Conservation (phyloP, 805 yeast genomes). For the Saturnispora serradocipensis region DNA sequence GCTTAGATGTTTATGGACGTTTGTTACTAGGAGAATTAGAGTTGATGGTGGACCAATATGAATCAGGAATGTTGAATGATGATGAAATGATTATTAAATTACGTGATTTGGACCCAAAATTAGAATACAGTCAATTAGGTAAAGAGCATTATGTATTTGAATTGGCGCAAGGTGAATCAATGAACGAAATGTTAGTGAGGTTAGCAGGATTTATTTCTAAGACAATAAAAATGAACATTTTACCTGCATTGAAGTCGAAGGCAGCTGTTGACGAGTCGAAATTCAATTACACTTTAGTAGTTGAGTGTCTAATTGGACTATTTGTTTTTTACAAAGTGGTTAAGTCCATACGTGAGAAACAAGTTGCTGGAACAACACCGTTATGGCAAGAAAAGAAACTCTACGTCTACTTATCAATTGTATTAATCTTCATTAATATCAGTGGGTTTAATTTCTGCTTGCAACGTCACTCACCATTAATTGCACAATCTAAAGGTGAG, state of each 20-base stretch:
- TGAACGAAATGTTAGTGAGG: constrained; percentile 8
- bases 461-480: constrained; percentile 52
- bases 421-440: constrained; percentile 34
- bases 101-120: neutral
- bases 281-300: constrained; percentile 5
- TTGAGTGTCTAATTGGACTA: constrained; percentile 7
- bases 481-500: constrained; percentile 42
- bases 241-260: constrained; percentile 3
- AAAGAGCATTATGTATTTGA: constrained; percentile 13
- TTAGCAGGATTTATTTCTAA: constrained; percentile 6
- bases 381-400: constrained; percentile 10
- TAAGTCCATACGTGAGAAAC: neutral
- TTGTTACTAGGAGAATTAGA: constrained; percentile 2
- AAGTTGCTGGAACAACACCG: neutral
- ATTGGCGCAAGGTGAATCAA: constrained; percentile 10
- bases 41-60: neutral
- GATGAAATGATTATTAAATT: constrained; percentile 4
- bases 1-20: constrained; percentile 9
- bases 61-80: neutral
- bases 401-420: constrained; percentile 26
- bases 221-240: constrained; percentile 6
- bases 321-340: constrained; percentile 7
- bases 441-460: constrained; percentile 60
- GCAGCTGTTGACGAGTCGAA: neutral
- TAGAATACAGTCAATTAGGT: constrained; percentile 9